Conservation (phyloP, 768 basidiomycete species). For the Mycena albidolilacea region DNA sequence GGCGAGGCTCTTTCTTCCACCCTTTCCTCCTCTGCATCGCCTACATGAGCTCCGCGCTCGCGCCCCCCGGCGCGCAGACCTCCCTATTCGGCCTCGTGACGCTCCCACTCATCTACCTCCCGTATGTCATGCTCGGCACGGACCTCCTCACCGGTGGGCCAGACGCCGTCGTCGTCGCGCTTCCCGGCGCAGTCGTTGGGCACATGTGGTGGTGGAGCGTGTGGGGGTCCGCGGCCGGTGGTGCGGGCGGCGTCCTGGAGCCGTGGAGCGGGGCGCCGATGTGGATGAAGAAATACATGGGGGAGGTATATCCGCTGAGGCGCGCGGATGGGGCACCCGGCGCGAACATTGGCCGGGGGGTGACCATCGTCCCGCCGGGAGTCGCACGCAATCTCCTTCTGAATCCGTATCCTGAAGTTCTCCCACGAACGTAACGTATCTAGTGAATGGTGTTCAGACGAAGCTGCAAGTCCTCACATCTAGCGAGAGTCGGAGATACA, state of each 20-base stretch:
- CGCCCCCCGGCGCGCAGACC: conserved; percentile 76
- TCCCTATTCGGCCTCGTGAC: conserved; percentile 86
- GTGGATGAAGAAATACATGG: conserved; percentile 70
- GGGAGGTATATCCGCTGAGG: conserved; percentile 52
- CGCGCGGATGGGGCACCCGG: conserved; percentile 50
- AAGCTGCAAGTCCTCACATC: too few relatives aligned
- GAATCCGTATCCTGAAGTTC: too few relatives aligned
- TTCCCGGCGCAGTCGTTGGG: conserved; percentile 83
- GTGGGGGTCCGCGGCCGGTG: conserved; percentile 65
- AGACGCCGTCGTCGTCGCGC: conserved; percentile 63
- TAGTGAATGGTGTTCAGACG: too few relatives aligned
- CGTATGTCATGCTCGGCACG: conserved; percentile 80
- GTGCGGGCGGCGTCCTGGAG: conserved; percentile 57
- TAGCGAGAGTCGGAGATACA: too few relatives aligned
- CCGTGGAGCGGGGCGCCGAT: conserved; percentile 65
- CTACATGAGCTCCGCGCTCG: conserved; percentile 78
- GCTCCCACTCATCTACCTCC: conserved; percentile 79
- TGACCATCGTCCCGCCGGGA: conserved; percentile 74
- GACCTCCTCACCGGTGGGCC: conserved; percentile 80
- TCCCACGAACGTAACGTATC: too few relatives aligned
- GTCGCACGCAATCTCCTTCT: too few relatives aligned
- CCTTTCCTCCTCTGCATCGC: conserved; percentile 77
- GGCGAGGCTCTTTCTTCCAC: conserved; percentile 68
- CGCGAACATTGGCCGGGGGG: conserved; percentile 60
- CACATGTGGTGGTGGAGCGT: conserved; percentile 88